Evolutionary conservation across 2,329 filamentous ascomycete species (phyloP).

Genomic region (Fusarium brachygibbosum): DNA sequence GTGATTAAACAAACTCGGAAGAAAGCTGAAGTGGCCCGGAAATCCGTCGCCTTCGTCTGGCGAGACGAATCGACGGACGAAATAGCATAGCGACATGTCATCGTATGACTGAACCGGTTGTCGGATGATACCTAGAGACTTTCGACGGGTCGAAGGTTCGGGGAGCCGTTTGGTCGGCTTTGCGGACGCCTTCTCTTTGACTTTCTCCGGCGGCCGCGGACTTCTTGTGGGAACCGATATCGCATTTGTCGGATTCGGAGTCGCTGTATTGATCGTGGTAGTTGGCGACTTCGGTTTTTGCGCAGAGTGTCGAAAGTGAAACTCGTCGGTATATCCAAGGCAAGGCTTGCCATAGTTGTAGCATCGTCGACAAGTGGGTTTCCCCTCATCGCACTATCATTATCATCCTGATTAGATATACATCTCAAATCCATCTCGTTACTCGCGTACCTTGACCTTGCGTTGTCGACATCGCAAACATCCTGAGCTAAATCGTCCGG

Average conservation of each 20-base stretch:
- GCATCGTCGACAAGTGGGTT: conserved; percentile 52
- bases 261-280: background rate
- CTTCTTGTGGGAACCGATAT: background rate
- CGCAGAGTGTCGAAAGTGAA: conserved; percentile 51
- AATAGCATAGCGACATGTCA: conserved; percentile 52
- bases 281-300: conserved; percentile 18
- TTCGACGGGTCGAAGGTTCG: background rate
- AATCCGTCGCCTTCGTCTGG: conserved; percentile 50
- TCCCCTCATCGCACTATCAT: conserved; percentile 51
- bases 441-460: conserved; percentile 49
- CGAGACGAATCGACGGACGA: conserved; percentile 53
- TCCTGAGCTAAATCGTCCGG: conserved; percentile 50
- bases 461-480: conserved; percentile 51
- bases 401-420: background rate
- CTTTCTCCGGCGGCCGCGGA: background rate
- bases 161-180: conserved; percentile 5
- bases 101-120: conserved; percentile 40
- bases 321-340: conserved; percentile 54
- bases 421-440: background rate
- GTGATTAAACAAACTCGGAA: conserved; percentile 50
- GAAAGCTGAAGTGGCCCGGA: conserved; percentile 53
- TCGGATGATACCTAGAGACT: conserved; percentile 24
- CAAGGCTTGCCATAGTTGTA: conserved; percentile 53
- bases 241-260: background rate
- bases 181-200: background rate